Evolutionary conservation across 225 moss, liverwort and hornwort species (phyloP), one percentile per base, ranked within the genome.

Genomic region (Ulota crispa): DNA sequence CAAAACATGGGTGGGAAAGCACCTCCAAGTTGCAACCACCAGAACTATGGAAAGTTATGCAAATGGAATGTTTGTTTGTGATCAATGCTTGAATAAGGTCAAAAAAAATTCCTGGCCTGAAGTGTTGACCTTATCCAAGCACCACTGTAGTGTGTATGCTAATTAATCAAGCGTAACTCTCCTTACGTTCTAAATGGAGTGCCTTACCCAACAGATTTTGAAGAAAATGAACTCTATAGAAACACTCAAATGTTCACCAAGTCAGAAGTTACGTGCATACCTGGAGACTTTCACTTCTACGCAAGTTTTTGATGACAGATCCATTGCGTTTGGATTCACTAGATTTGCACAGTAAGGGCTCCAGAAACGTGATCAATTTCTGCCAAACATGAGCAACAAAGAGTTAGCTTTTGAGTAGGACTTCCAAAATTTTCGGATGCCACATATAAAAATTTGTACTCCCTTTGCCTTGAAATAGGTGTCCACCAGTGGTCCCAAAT

Each of bases 231-330:
- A 14, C 56, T 73, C 31, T 59, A 39, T 19, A 56, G 54, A 39
- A 78, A 56, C 11, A 78, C 14, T 50, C 27, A 62, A 68, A 28
- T 42, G 59, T 45, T 62, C 54, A 61, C 7, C 53, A 68, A 55
- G 30, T 24, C 9, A 21, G 14, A 30, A 61, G 41, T 62, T 56
- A 28, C 60, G 53, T 53, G 14, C 73, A 23, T 83, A 96, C 98
- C 91, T 99, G 99, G 53, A 99, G 85, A 75, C 89, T 91, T 80
- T 99, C 99, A 82, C 91, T 94, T 78, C 92, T 93, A 41, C 92
- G 96, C 86, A 99, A 90, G 78, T 79, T 93, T 80, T 93, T 99
- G 63, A 99, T 99, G 72, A 99, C 94, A 14, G 93, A 88, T 11
- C 91, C 93, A 83, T 99, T 96, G 65, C 99, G 99, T 55, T 86